phyloP scores from a whole-genome alignment of 129 eudicot genomes.

The Flaveria ramosissima region DNA sequence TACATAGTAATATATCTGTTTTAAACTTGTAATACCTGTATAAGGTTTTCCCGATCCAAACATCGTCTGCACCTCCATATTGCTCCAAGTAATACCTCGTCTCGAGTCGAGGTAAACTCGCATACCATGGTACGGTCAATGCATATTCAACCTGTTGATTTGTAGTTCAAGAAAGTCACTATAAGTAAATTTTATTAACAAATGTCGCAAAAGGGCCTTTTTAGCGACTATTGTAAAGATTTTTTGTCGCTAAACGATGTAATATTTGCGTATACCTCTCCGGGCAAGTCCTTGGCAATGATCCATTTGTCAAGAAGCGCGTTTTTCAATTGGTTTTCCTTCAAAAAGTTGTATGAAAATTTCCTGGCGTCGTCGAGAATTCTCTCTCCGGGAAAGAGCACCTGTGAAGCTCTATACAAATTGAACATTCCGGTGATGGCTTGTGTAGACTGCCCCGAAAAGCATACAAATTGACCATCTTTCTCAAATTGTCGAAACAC shows the following conservation, averaged over 20 bases:
- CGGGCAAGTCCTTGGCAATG: conserved; percentile 82
- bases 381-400: conserved; percentile 62
- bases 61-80: conserved; percentile 86
- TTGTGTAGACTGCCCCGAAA: conserved; percentile 81
- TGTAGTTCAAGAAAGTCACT: not conserved
- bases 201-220: not conserved
- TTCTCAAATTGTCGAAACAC: conserved; percentile 75
- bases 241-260: not conserved
- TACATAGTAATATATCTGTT: too few relatives aligned
- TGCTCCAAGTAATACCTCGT: conserved; percentile 80
- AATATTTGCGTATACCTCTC: conserved; percentile 59
- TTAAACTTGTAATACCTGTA: conserved; percentile 59
- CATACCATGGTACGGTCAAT: conserved; percentile 83
- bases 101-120: conserved; percentile 81
- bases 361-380: conserved; percentile 69
- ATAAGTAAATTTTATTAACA: not conserved
- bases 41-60: conserved; percentile 97
- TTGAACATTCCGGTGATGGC: conserved; percentile 95
- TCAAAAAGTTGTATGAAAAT: conserved; percentile 54
- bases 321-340: conserved; percentile 55
- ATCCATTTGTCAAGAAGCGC: conserved; percentile 95
- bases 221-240: too few relatives aligned
- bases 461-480: conserved; percentile 73
- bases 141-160: conserved; percentile 76
- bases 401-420: conserved; percentile 73